Evolutionary conservation across 2,329 filamentous ascomycete genomes (phyloP), one percentile per base, ranked within the genome.

Genomic region (Pestalotiopsis fici): DNA sequence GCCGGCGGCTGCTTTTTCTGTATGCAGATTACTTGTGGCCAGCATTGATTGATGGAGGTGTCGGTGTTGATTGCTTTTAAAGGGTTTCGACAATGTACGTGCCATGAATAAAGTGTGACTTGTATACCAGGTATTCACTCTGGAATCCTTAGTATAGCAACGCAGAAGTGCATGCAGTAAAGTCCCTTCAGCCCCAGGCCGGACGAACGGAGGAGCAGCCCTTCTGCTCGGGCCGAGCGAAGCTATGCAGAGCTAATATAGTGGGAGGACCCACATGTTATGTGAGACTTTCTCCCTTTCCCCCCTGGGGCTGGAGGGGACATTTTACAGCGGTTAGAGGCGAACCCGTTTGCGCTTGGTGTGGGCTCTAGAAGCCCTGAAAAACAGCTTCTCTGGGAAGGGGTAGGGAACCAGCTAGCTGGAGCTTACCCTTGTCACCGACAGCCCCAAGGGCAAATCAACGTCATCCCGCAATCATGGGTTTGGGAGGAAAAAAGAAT

Each of bases 391-490:
- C 21, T 27, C 13, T 28, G n/a, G 57, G 21, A n/a, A n/a, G n/a
- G n/a, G n/a, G n/a, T n/a, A n/a, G 57, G 27, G 31, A 25, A 15
- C 59, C 21, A 15, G 31, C 31, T 15, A 61, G 28, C 59, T 61
- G 23, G 37, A 64, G 61, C 39, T 64, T 11, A 64, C 61, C 61
- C 61, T 25, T 37, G 43, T 64, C 61, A 31, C 25, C 37, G 18
- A 50, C 43, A 50, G 43, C 43, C 11, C 43, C 43, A 18, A 50
- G 18, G 21, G 43, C 43, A 50, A 50, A 50, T 27, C 60, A 23
- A 54, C 39, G 61, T 64, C 61, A 64, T 64, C 61, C 61, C 61
- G 47, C 61, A 39, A 43, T 35, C 57, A 37, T 60, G 57, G 55
- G 15, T 27, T 57, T 27, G 50, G 13, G 21, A 6, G 6, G 31